A percentile compares a stretch with the other conserved stretches of the same genome.
Conservation (phyloP, 345 rosid genomes). For the Acer yangbiense region DNA sequence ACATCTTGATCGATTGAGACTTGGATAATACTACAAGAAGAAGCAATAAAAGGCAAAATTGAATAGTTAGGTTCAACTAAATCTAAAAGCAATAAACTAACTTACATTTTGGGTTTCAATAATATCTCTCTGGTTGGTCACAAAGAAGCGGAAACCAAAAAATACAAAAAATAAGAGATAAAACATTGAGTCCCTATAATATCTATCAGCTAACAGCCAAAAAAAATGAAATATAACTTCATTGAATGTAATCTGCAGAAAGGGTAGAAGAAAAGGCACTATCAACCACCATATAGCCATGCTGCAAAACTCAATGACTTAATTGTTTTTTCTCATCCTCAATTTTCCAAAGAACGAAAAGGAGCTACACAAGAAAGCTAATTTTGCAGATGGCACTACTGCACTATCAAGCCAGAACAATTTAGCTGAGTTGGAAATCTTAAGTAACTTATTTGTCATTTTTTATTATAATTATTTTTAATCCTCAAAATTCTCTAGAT, state of each 20-base stretch:
- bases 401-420: too few relatives aligned
- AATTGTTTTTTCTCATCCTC: conserved; percentile 4
- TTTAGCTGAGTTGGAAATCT: too few relatives aligned
- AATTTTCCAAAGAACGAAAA: conserved; percentile 1
- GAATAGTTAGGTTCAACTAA: conserved; percentile 13
- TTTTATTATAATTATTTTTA: too few relatives aligned
- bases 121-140: not conserved
- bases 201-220: not conserved
- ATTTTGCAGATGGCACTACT: too few relatives aligned
- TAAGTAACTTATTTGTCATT: too few relatives aligned
- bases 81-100: not conserved
- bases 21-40: conserved; percentile 75
- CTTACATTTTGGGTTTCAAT: not conserved
- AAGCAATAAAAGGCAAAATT: conserved; percentile 15
- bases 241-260: too few relatives aligned
- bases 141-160: not conserved
- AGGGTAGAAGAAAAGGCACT: too few relatives aligned
- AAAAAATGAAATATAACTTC: too few relatives aligned
- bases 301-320: not conserved
- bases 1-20: conserved; percentile 95
- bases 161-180: not conserved
- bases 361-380: not conserved
- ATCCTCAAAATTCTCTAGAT: too few relatives aligned
- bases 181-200: not conserved
- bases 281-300: not conserved